These are phyloP conservation scores for Xylariaceae sp. DNA, from an alignment of 2,329 filamentous ascomycete genomes.

Conservation along the genomic window DNA sequence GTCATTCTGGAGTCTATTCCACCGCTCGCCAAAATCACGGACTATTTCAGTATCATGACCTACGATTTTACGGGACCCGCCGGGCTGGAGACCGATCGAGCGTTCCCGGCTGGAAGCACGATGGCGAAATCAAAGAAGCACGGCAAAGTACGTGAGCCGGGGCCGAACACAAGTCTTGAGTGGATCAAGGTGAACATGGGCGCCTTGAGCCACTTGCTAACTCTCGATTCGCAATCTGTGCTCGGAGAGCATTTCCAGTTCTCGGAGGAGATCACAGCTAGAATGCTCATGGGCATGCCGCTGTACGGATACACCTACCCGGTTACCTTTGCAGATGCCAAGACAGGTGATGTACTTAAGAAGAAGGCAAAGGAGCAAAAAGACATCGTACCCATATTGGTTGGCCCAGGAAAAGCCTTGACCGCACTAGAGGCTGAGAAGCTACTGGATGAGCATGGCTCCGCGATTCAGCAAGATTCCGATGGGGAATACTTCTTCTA, in stretches of 20 bases:
- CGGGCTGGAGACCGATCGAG: conserved; percentile 6
- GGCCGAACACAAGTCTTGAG: background rate
- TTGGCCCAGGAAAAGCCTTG: background rate
- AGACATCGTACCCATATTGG: background rate
- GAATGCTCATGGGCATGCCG: conserved; percentile 18
- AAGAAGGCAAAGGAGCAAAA: background rate
- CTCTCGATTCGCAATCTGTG: background rate
- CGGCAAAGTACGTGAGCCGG: background rate
- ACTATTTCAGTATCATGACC: conserved; percentile 23
- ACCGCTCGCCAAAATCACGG: conserved; percentile 12
- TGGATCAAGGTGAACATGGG: background rate
- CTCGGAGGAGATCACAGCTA: conserved; percentile 4
- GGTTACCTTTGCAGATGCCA: background rate
- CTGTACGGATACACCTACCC: conserved; percentile 23
- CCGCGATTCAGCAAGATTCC: background rate
- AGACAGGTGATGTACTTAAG: background rate
- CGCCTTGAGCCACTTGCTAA: background rate
- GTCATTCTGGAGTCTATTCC: conserved; percentile 6
- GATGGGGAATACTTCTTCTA: background rate
- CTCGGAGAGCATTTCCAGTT: conserved; percentile 3
- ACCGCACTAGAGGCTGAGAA: background rate
- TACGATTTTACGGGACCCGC: conserved; percentile 20
- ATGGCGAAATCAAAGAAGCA: background rate
- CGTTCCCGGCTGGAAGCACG: background rate
- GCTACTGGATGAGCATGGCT: background rate